phyloP scores from a whole-genome alignment of 2,329 filamentous ascomycete species.

The Aspergillus pseudoviridinutans region DNA sequence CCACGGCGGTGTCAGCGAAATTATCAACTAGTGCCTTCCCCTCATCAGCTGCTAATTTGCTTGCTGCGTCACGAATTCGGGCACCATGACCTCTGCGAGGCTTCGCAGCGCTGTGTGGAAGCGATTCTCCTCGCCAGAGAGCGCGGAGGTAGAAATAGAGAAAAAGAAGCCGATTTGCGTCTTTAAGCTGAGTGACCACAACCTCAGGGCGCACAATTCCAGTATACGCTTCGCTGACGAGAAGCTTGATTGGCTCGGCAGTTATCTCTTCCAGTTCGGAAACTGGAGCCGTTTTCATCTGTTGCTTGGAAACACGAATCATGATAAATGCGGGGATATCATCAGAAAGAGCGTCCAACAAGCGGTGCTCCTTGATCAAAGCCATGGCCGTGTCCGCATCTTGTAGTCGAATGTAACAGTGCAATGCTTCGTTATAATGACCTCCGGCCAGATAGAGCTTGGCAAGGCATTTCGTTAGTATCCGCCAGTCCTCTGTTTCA shows the following conservation, averaged over 20 bases:
- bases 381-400: slow-evolving; percentile 86
- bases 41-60: slow-evolving; percentile 51
- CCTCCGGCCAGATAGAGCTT: slow-evolving; percentile 79
- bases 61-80: slow-evolving; percentile 38
- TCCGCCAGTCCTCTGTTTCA: slow-evolving; percentile 81
- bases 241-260: slow-evolving; percentile 75
- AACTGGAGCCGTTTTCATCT: slow-evolving; percentile 61
- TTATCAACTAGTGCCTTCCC: slow-evolving; percentile 71
- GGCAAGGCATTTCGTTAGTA: slow-evolving; percentile 81
- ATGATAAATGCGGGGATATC: slow-evolving; percentile 87
- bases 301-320: slow-evolving; percentile 72
- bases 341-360: slow-evolving; percentile 84
- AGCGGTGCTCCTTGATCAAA: slow-evolving; percentile 79
- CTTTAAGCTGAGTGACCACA: slow-evolving; percentile 74
- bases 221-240: slow-evolving; percentile 87
- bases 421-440: slow-evolving; percentile 76
- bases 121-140: slow-evolving; percentile 74
- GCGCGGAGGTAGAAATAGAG: slow-evolving; percentile 88
- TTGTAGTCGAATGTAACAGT: slow-evolving; percentile 84
- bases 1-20: slow-evolving; percentile 81
- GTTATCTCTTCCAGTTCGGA: slow-evolving; percentile 75
- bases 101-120: slow-evolving; percentile 37
- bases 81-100: slow-evolving; percentile 33
- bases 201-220: slow-evolving; percentile 74
- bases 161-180: slow-evolving; percentile 66